Conservation (phyloP, 768 basidiomycete genomes). For the Lactifluus echinatus region DNA sequence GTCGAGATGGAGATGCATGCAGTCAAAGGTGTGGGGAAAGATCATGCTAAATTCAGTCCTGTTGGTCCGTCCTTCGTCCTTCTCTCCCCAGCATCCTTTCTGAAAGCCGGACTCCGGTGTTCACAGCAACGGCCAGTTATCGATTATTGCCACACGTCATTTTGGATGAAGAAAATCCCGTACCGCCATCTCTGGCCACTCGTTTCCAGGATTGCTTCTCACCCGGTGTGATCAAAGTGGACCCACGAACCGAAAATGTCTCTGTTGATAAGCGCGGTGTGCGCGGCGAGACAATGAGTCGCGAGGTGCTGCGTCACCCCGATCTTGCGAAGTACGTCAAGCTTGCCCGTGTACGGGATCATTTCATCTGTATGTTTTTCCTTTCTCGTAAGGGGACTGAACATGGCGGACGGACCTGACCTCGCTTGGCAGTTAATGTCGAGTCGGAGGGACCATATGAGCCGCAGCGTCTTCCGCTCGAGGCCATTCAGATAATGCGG, state of each 20-base stretch:
- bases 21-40: slow-evolving; percentile 85
- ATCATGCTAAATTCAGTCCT: slow-evolving; percentile 94
- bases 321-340: slow-evolving; percentile 83
- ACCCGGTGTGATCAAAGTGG: slow-evolving; percentile 63
- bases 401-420: slow-evolving; percentile 4
- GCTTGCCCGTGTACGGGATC: slow-evolving; percentile 80
- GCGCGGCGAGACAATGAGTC: slow-evolving; percentile 79
- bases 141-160: slow-evolving; percentile 81
- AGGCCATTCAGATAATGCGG: slow-evolving; percentile 75
- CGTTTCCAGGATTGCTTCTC: slow-evolving; percentile 89
- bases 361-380: slow-evolving; percentile 72
- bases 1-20: slow-evolving; percentile 84
- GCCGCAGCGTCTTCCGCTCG: slow-evolving; percentile 74
- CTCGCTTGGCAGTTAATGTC: slow-evolving; percentile 55
- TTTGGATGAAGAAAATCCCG: slow-evolving; percentile 58
- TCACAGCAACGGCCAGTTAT: slow-evolving; percentile 89
- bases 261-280: slow-evolving; percentile 56
- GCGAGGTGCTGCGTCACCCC: slow-evolving; percentile 86
- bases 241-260: slow-evolving; percentile 48
- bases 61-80: slow-evolving; percentile 51
- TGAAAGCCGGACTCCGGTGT: background rate
- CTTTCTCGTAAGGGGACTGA: background rate
- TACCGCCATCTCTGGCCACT: slow-evolving; percentile 65
- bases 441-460: slow-evolving; percentile 87
- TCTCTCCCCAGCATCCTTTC: background rate